These are phyloP conservation scores for Penicillium sp. DNA, from an alignment of 2,329 filamentous ascomycete species.

Conservation along the genomic window DNA sequence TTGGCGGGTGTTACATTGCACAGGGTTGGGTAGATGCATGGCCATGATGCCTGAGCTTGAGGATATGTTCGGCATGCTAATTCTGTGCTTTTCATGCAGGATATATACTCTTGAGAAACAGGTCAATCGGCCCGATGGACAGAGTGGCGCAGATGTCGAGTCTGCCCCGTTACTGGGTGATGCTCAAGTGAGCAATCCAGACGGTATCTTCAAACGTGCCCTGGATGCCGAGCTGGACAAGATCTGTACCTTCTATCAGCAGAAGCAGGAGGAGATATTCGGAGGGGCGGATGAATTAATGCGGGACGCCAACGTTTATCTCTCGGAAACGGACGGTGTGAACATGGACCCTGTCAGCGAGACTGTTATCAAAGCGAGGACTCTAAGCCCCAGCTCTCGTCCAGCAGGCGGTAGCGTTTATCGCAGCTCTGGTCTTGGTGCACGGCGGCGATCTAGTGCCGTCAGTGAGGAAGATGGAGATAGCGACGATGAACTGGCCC, in stretches of 20 bases:
- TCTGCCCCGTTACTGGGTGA: conserved; percentile 74
- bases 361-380: conserved; percentile 42
- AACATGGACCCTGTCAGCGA: conserved; percentile 46
- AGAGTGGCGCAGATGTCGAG: conserved; percentile 67
- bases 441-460: conserved; percentile 47
- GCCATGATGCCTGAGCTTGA: conserved; percentile 8
- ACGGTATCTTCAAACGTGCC: conserved; percentile 74
- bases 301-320: conserved; percentile 67
- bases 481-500: conserved; percentile 59
- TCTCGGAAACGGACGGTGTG: conserved; percentile 54
- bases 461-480: conserved; percentile 48
- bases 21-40: conserved; percentile 12
- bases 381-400: conserved; percentile 43
- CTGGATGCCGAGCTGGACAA: conserved; percentile 91
- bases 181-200: conserved; percentile 63
- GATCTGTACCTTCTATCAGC: conserved; percentile 82
- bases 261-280: conserved; percentile 85
- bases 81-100: conserved; percentile 45
- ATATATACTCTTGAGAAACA: conserved; percentile 95
- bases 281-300: conserved; percentile 76
- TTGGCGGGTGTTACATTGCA: conserved; percentile 24
- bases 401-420: conserved; percentile 52
- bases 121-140: conserved; percentile 58
- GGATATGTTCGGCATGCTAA: conserved; percentile 10
- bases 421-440: conserved; percentile 47